Base-by-base conservation (phyloP, 352 stramenopile genomes). In the Aphanomyces astaci region DNA sequence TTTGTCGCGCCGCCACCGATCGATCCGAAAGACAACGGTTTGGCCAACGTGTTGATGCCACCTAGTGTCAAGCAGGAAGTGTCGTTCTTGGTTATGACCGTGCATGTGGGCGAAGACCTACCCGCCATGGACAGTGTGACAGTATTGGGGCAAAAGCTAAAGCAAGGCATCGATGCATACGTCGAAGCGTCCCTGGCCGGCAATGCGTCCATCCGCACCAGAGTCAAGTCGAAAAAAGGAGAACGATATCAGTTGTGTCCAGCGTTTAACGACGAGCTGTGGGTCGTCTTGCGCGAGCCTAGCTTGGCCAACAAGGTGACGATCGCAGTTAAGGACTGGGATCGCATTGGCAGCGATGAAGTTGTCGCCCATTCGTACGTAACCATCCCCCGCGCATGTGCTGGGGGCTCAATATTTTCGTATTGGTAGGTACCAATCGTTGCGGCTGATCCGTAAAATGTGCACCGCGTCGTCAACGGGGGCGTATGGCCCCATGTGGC, bases 251-350 rank as follows among this genome's bases (percentile, higher is more conserved):
- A 90, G 22, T 62, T 92, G 33, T 80, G 65, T 49, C 81, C 84
- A 19, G 84, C 73, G 31, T 93, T 93, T 59, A 90, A 91, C 45
- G 82, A 93, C 74, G 82, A 93, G 45, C 66, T 93, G 43, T 79
- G 89, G 77, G 64, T 93, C 22, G 81, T 91, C 46, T 80, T 93
- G 31, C 81, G 78, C 15, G 81, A 90, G 51, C 84, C 84, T 1
- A 90, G 82, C 0, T 89, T 93, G 82, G 81, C 82, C 0, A 82
- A 93, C 70, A 86, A 81, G 30, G 86, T 93, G 45, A 77, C 78
- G 27, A 63, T 93, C 28, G 74, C 69, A 25, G 77, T 93, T 15
- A 88, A 80, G 53, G 84, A 93, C 77, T 93, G 82, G 82, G 84
- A 93, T 62, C 77, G 87, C 71, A 77, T 93, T 5, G 82, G 81